Base-by-base conservation (phyloP, 129 eudicot genomes). In the Calendula officinalis region DNA sequence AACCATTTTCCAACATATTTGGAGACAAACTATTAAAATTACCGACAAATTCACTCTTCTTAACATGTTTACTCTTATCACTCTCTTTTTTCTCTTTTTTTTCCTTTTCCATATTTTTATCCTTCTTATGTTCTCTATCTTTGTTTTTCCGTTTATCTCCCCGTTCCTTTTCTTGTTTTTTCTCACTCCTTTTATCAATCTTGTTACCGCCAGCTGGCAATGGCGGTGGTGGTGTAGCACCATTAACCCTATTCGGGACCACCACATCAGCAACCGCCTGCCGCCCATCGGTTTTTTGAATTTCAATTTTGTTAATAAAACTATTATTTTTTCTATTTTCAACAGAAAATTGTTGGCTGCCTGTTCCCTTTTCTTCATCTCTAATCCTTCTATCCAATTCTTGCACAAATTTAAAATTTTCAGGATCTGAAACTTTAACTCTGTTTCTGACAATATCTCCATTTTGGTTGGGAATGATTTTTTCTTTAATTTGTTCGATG, bases 301-400 rank as follows among this genome's bases (percentile, higher is more conserved):
- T 55, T 36, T 77, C 80, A 41, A 54, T 16, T 55, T 50, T 40
- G 47, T 78, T 78, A 53, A 15, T 78, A 53, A 15, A 17, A 36
- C 40, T 78, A 75, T 22, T 22, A 22, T 42, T 68, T 72, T 22
- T 22, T 22, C 30, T 22, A 22, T 22, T 22, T 22, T 74, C 81
- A 82, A 54, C 73, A 22, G 66, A 76, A 57, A 74, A 53, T 57
- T 78, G 77, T 55, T 77, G 83, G 71, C 82, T 87, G 55, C 90
- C 83, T 7, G 61, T 45, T 63, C 81, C 85, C 62, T 76, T 73
- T 53, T 79, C 86, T 33, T 81, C 92, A 37, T 80, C 75, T 47
- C 75, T 76, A 49, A 77, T 80, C 71, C 86, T 80, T 76, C 86
- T 74, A 49, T 63, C 82, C 76, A 84, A 70, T 63, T 82, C 92